Percentiles rank a stretch among this genome's conserved stretches.
phyloP scores from a whole-genome alignment of 805 yeast species.

The Priceomyces castillae region DNA sequence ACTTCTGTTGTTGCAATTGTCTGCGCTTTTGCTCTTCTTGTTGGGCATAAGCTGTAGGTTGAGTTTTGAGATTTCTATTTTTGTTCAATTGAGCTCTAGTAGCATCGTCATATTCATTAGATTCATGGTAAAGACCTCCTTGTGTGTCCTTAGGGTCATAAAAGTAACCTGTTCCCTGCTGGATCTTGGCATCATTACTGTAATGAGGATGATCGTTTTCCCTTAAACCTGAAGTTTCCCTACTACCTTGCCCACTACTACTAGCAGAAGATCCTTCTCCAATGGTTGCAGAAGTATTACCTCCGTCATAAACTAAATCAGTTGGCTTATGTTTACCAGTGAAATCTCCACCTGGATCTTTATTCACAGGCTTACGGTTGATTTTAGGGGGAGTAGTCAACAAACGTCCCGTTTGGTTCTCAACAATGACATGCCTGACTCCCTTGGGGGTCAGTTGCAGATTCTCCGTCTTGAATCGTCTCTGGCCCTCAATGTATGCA shows the following conservation, averaged over 20 bases:
- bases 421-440: background rate
- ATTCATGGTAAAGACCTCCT: constrained; percentile 25
- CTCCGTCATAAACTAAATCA: constrained; percentile 17
- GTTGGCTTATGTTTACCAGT: constrained; percentile 32
- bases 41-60: constrained; percentile 18
- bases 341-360: constrained; percentile 31
- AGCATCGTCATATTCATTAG: constrained; percentile 19
- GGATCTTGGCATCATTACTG: constrained; percentile 27
- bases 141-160: constrained; percentile 38
- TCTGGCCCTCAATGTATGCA: constrained; percentile 21
- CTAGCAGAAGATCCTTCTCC: constrained; percentile 5
- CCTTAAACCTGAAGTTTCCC: constrained; percentile 8
- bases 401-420: constrained; percentile 24
- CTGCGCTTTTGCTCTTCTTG: constrained; percentile 9
- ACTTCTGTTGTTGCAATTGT: background rate
- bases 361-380: constrained; percentile 26
- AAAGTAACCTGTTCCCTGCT: constrained; percentile 29
- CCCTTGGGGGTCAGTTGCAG: background rate
- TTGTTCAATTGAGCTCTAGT: constrained; percentile 19
- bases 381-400: constrained; percentile 30
- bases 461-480: constrained; percentile 13
- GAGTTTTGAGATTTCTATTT: constrained; percentile 19
- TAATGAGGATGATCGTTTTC: constrained; percentile 26
- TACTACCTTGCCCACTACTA: constrained; percentile 2
- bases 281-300: background rate